Evolutionary conservation across 495 filamentous ascomycete genomes (phyloP).

Genomic region (Saxophila tyrrhenica): DNA sequence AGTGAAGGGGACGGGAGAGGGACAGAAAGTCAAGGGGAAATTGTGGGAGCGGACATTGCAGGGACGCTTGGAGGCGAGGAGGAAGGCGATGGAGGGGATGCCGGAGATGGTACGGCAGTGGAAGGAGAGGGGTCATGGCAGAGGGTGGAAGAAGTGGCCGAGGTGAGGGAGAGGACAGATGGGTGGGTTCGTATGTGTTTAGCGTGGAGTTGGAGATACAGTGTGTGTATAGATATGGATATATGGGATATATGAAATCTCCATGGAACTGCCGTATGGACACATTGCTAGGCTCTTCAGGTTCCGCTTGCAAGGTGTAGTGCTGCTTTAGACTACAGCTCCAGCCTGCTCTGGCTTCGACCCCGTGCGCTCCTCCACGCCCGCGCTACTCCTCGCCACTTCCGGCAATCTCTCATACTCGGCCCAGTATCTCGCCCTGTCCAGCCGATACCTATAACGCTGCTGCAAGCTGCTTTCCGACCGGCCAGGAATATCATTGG

Average conservation of each 20-base stretch:
- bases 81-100: constrained; percentile 90
- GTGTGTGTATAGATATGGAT: too few species aligned
- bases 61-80: constrained; percentile 71
- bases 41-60: constrained; percentile 80
- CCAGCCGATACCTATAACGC: neutral
- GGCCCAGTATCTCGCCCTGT: neutral
- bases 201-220: neutral
- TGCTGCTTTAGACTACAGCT: too few species aligned
- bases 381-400: too few species aligned
- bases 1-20: constrained; percentile 75
- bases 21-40: constrained; percentile 91
- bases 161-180: constrained; percentile 20
- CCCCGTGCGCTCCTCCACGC: too few species aligned
- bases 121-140: constrained; percentile 83
- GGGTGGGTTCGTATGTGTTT: neutral
- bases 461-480: neutral
- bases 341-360: too few species aligned
- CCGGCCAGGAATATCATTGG: neutral
- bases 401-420: too few species aligned
- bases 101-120: constrained; percentile 77
- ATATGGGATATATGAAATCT: too few species aligned
- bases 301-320: too few species aligned
- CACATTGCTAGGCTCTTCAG: too few species aligned
- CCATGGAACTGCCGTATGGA: too few species aligned
- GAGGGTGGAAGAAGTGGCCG: constrained; percentile 87